A percentile compares a stretch with the other conserved stretches of the same genome.
Conservation (phyloP, 2,329 filamentous ascomycete species). For the Botrytis paeoniae region DNA sequence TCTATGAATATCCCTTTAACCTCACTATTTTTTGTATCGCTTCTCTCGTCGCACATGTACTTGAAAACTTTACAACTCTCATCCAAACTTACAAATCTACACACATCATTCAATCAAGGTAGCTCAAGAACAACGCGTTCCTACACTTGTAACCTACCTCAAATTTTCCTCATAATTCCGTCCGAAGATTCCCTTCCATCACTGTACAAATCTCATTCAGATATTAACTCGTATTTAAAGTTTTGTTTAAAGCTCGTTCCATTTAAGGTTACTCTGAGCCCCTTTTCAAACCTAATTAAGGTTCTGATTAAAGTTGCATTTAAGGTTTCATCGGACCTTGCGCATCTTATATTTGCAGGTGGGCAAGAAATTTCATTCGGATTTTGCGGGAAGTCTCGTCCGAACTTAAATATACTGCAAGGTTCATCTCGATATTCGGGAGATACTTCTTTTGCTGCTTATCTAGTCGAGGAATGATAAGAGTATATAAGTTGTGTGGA, state of each 20-base stretch:
- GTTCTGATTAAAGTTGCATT: not conserved
- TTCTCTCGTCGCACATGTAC: not conserved
- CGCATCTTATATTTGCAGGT: not conserved
- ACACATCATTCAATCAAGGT: not conserved
- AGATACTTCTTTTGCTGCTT: not conserved
- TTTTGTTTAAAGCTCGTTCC: not conserved
- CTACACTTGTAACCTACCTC: not conserved
- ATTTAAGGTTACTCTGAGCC: not conserved
- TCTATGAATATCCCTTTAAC: not conserved
- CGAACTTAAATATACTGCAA: not conserved
- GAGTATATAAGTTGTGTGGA: not conserved
- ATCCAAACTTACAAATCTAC: not conserved
- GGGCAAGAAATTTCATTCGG: not conserved
- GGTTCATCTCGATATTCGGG: not conserved
- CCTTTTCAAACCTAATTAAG: not conserved
- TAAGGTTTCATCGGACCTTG: not conserved
- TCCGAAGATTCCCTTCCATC: not conserved
- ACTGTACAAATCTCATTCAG: not conserved
- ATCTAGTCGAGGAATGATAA: not conserved
- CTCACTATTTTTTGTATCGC: not conserved
- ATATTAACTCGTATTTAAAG: not conserved
- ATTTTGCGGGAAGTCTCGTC: not conserved
- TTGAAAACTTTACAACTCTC: not conserved
- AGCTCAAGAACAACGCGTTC: no score
- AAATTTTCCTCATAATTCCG: not conserved